Conservation (phyloP, 306 rosid genomes). For the Glycine tomentella region DNA sequence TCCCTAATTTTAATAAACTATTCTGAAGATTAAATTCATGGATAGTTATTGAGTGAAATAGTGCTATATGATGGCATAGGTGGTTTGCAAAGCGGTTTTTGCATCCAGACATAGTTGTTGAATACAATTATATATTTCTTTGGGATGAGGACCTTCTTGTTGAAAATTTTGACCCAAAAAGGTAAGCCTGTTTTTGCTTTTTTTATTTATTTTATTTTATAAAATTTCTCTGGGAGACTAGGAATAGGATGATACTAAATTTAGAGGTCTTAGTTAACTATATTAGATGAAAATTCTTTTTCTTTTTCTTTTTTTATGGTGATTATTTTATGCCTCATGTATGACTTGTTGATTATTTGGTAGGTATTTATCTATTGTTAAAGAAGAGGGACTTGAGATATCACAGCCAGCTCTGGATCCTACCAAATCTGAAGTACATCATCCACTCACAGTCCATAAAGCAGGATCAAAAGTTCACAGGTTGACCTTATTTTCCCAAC, state of each 20-base stretch:
- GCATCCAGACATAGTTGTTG: conserved; percentile 92
- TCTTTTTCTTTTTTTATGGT: neutral
- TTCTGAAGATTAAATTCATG: conserved; percentile 21
- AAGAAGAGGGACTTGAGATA: conserved; percentile 90
- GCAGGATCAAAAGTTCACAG: conserved; percentile 81
- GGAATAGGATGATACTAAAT: conserved; percentile 23
- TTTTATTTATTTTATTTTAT: neutral
- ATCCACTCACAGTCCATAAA: conserved; percentile 75
- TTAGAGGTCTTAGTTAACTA: conserved; percentile 26
- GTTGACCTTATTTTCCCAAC: conserved; percentile 51
- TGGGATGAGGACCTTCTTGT: conserved; percentile 99
- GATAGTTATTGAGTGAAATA: conserved; percentile 16
- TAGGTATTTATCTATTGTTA: conserved; percentile 82
- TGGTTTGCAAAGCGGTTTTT: conserved; percentile 96
- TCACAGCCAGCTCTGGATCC: conserved; percentile 98
- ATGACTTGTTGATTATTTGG: conserved; percentile 40
- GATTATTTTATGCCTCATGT: conserved; percentile 25
- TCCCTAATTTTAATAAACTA: conserved; percentile 4
- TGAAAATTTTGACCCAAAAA: conserved; percentile 74
- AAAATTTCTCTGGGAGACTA: conserved; percentile 15
- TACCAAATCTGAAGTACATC: conserved; percentile 82
- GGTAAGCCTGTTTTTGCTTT: conserved; percentile 50
- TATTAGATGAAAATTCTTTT: neutral
- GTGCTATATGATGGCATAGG: conserved; percentile 55
- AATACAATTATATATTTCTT: conserved; percentile 81